Evolutionary conservation across 163 green algal genomes (phyloP).

Genomic region (Chloromonas sp.): DNA sequence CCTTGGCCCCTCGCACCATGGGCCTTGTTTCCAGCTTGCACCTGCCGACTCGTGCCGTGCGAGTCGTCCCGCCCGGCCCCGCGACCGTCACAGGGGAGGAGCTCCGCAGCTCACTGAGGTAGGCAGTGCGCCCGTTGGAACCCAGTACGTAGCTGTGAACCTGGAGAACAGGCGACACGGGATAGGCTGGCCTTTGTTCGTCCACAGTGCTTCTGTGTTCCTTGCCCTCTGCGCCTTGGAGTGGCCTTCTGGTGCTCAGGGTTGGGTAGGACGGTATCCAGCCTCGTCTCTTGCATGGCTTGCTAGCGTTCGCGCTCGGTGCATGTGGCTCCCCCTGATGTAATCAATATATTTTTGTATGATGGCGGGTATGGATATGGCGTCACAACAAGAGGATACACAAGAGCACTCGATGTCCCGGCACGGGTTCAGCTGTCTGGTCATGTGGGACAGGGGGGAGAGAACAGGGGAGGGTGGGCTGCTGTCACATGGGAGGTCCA

Average conservation of each 20-base stretch:
- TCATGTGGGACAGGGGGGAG: not conserved
- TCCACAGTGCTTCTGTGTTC: not conserved
- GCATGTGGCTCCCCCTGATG: too few relatives aligned
- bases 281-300: too few relatives aligned
- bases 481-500: too few relatives aligned
- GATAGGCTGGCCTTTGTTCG: not conserved
- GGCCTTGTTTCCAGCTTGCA: not conserved
- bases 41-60: too few relatives aligned
- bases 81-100: constrained; percentile 67
- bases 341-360: too few relatives aligned
- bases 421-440: not conserved
- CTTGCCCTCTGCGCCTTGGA: not conserved
- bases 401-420: not conserved
- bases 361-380: too few relatives aligned
- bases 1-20: not conserved
- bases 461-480: too few relatives aligned
- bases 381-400: not conserved
- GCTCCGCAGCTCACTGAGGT: constrained; percentile 77
- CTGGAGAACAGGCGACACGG: not conserved
- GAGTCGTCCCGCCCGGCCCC: too few relatives aligned
- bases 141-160: constrained; percentile 60
- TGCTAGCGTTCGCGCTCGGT: too few relatives aligned
- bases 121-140: constrained; percentile 64
- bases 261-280: too few relatives aligned
- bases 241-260: too few relatives aligned